phyloP scores from a whole-genome alignment of 306 rosid species.

The Dryas drummondii region DNA sequence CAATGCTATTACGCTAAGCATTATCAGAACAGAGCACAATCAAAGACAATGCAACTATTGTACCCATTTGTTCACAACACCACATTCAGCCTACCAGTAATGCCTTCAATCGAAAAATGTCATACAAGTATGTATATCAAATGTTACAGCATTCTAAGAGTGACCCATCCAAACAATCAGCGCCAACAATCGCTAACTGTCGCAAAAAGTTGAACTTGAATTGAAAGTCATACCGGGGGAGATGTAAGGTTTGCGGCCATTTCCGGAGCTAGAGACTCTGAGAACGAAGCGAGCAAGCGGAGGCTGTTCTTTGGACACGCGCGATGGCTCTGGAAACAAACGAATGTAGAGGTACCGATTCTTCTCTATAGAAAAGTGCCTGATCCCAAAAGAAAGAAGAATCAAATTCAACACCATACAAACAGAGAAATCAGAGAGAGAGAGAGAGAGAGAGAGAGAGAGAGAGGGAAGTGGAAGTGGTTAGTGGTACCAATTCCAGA shows the following conservation, averaged over 20 bases:
- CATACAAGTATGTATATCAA: background rate
- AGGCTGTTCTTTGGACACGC: conserved; percentile 65
- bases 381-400: conserved; percentile 23
- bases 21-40: too few relatives aligned
- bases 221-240: conserved; percentile 58
- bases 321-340: conserved; percentile 76
- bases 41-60: too few relatives aligned
- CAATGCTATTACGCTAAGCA: too few relatives aligned
- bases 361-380: conserved; percentile 69
- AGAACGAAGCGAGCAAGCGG: conserved; percentile 74
- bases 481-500: conserved; percentile 73
- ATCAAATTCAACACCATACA: conserved; percentile 4
- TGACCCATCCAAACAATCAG: background rate
- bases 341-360: conserved; percentile 63
- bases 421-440: background rate
- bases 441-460: background rate
- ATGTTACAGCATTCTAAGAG: background rate
- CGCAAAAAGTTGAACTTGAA: background rate
- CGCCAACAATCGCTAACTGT: background rate
- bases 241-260: conserved; percentile 51
- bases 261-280: conserved; percentile 55
- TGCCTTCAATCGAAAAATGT: too few relatives aligned
- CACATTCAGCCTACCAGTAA: too few relatives aligned
- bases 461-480: background rate
- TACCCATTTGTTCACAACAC: too few relatives aligned